Evolutionary conservation across 108 stramenopile genomes (phyloP), one percentile per base, ranked within the genome.

Genomic region (Nitzschia sp.): DNA sequence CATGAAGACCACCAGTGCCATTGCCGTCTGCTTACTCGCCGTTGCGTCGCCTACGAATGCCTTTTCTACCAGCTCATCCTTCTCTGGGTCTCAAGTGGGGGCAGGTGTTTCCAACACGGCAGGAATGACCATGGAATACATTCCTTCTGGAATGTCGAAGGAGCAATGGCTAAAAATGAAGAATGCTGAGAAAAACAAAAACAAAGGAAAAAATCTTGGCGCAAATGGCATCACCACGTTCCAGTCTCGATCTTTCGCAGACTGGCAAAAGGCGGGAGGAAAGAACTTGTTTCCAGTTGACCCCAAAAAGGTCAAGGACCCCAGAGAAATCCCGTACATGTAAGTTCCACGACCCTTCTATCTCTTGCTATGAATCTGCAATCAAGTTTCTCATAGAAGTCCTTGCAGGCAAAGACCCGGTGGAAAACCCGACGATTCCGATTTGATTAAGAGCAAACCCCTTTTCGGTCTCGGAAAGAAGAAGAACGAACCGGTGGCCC

Each of bases 181-280:
- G 72, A 90, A 85, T 21, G 57, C 31, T 0, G 92, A 94, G 68
- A 79, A 80, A 69, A 82, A 81, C 56, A 89, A 84, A 75, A 75
- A 55, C 54, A 82, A 83, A 58, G 93, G 93, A 26, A 93, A 90
- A 75, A 83, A 95, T 54, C 79, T 95, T 8, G 93, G 93, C 47
- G 79, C 78, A 33, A 75, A 75, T 64, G 93, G 93, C 17, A 91
- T 95, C 51, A 92, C 90, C 13, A 88, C 87, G 5, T 95, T 95
- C 78, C 74, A 95, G 72, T 87, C 85, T 34, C 82, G 93, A 30
- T 75, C 84, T 3, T 92, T 95, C 59, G 49, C 78, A 0, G 93
- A 95, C 1, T 95, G 93, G 93, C 93, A 95, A 76, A 91, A 91
- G 63, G 56, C 87, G 2, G 93, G 93, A 56, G 93, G 93, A 31